Conservation (phyloP, 495 filamentous ascomycete genomes). For the Copromyces sp. region DNA sequence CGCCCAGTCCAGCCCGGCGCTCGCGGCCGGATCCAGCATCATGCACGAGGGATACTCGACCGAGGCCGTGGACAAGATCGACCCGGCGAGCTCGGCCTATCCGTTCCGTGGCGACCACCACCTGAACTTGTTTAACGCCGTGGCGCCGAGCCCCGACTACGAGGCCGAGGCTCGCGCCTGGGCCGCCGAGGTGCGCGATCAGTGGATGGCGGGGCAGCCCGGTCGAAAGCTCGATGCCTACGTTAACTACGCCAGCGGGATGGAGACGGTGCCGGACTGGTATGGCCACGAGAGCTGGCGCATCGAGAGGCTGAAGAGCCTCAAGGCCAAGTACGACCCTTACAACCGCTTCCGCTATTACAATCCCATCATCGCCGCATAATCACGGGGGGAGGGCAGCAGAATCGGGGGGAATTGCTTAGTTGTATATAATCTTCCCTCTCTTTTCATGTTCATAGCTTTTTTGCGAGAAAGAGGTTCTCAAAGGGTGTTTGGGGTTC, state of each 20-base stretch:
- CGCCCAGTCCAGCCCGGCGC: constrained; percentile 4
- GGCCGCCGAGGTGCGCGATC: background rate
- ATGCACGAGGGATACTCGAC: constrained; percentile 34
- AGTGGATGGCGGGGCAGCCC: constrained; percentile 2
- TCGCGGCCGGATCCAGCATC: constrained; percentile 11
- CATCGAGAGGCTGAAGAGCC: constrained; percentile 23
- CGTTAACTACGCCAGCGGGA: constrained; percentile 39
- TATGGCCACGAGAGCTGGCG: constrained; percentile 42
- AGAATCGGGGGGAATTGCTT: too few species aligned
- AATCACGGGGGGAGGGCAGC: too few species aligned
- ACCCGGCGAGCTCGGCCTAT: constrained; percentile 25
- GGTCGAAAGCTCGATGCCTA: constrained; percentile 16
- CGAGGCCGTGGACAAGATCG: constrained; percentile 18
- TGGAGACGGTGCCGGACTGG: constrained; percentile 28
- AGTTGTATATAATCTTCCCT: too few species aligned
- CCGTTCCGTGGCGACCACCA: constrained; percentile 22
- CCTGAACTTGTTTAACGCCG: constrained; percentile 1
- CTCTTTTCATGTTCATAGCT: too few species aligned
- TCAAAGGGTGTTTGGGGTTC: too few species aligned
- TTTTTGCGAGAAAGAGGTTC: too few species aligned
- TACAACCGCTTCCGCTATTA: constrained; percentile 33
- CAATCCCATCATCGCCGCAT: constrained; percentile 18
- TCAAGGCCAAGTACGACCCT: constrained; percentile 36
- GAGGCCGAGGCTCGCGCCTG: background rate
- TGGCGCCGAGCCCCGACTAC: background rate